phyloP scores from a whole-genome alignment of 1,284 basidiomycete species.

The Mycena citricolor region DNA sequence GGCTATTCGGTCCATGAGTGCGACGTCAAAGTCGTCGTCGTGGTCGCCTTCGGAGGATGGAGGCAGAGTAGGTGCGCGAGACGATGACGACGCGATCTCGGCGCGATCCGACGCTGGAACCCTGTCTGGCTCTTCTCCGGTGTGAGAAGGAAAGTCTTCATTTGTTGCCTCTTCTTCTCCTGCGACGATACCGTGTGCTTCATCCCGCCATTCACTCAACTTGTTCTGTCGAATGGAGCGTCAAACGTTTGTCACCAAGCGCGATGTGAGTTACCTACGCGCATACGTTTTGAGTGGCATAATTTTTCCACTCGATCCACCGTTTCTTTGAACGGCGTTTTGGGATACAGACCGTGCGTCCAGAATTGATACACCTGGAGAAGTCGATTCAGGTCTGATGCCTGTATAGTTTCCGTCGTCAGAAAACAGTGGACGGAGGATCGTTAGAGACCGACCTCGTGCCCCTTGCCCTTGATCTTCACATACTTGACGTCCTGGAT shows the following conservation, averaged over 20 bases:
- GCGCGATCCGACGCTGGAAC: slow-evolving; percentile 32
- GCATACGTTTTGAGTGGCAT: slow-evolving; percentile 81
- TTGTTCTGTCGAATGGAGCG: slow-evolving; percentile 48
- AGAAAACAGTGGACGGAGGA: not conserved
- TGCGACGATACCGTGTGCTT: slow-evolving; percentile 53
- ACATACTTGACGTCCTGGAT: slow-evolving; percentile 74
- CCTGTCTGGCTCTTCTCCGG: too few relatives aligned
- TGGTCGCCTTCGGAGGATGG: slow-evolving; percentile 49
- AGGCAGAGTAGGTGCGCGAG: slow-evolving; percentile 45
- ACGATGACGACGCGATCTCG: slow-evolving; percentile 38
- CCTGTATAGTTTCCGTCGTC: slow-evolving; percentile 48
- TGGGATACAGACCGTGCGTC: slow-evolving; percentile 89
- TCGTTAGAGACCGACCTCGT: slow-evolving; percentile 74
- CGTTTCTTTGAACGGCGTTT: slow-evolving; percentile 82
- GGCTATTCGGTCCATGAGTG: slow-evolving; percentile 41
- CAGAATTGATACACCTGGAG: slow-evolving; percentile 88
- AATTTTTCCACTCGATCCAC: slow-evolving; percentile 80
- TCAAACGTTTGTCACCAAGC: not conserved
- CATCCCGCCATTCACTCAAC: slow-evolving; percentile 74
- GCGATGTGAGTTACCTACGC: slow-evolving; percentile 46
- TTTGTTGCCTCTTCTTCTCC: slow-evolving; percentile 34
- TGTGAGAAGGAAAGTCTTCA: slow-evolving; percentile 22
- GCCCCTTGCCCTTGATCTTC: slow-evolving; percentile 81
- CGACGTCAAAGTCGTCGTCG: slow-evolving; percentile 57
- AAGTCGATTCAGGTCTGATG: slow-evolving; percentile 72